These are phyloP conservation scores for Aspergillus panamensis DNA, from an alignment of 495 filamentous ascomycete species.

Conservation along the genomic window DNA sequence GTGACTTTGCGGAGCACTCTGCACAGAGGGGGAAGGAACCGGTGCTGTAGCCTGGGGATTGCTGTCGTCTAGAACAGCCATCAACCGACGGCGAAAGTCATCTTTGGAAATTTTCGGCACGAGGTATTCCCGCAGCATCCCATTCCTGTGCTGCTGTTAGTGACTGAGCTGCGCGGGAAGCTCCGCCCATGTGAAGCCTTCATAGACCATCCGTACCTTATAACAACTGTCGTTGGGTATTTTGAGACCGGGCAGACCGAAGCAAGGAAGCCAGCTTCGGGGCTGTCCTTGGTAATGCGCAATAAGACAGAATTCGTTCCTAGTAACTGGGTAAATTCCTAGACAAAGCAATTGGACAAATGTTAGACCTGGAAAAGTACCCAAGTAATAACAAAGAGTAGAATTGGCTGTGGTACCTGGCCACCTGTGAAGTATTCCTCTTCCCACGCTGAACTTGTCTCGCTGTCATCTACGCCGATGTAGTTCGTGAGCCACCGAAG, in stretches of 20 bases:
- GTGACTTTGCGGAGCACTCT: background rate
- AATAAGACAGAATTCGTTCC: slow-evolving; percentile 60
- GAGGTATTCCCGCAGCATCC: slow-evolving; percentile 63
- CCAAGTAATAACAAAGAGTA: background rate
- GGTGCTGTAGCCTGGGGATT: background rate
- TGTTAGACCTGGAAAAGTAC: background rate
- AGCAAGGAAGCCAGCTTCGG: slow-evolving; percentile 75
- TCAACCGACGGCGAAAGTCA: slow-evolving; percentile 52
- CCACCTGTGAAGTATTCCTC: slow-evolving; percentile 62
- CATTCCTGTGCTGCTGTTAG: slow-evolving; percentile 45
- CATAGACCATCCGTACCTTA: slow-evolving; percentile 52
- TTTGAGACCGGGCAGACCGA: slow-evolving; percentile 73
- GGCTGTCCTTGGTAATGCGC: slow-evolving; percentile 62
- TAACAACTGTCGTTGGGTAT: slow-evolving; percentile 72
- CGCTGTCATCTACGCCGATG: slow-evolving; percentile 53
- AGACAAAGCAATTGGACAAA: background rate
- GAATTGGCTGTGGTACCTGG: slow-evolving; percentile 31
- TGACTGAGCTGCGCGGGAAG: background rate
- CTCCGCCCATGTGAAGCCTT: background rate
- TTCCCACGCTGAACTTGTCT: slow-evolving; percentile 73
- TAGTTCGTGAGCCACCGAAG: slow-evolving; percentile 15
- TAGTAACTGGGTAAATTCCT: slow-evolving; percentile 47
- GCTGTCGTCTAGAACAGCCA: slow-evolving; percentile 31
- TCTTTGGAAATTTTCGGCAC: slow-evolving; percentile 56
- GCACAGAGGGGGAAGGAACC: background rate